phyloP scores from a whole-genome alignment of 2,329 filamentous ascomycete species.

The Phialophora macrospora region DNA sequence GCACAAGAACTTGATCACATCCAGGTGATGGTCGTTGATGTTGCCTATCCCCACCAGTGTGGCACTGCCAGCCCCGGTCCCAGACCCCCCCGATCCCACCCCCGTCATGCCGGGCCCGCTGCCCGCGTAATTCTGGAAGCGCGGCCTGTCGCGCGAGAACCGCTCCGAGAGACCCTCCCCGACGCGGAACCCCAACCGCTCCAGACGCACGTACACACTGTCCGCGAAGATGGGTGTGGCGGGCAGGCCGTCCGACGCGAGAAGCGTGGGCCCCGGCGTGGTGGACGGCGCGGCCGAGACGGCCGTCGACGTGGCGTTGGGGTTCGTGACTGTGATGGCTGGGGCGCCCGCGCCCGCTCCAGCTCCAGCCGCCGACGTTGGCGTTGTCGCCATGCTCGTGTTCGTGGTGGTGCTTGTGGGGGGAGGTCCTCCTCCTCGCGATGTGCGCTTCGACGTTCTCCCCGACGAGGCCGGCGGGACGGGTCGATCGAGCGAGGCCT shows the following conservation, averaged over 20 bases:
- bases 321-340: slow-evolving; percentile 10
- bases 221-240: slow-evolving; percentile 77
- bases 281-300: background rate
- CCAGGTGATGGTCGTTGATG: slow-evolving; percentile 64
- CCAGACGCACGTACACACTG: slow-evolving; percentile 81
- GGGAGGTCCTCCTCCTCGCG: slow-evolving; percentile 7
- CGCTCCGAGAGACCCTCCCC: slow-evolving; percentile 90
- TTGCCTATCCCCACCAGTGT: slow-evolving; percentile 1
- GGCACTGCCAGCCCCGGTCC: background rate
- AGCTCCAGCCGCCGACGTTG: background rate
- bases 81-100: background rate
- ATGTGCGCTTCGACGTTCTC: slow-evolving; percentile 17
- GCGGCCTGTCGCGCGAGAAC: slow-evolving; percentile 70
- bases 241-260: slow-evolving; percentile 38
- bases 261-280: background rate
- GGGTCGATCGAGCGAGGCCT: slow-evolving; percentile 37
- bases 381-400: slow-evolving; percentile 3
- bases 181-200: slow-evolving; percentile 85
- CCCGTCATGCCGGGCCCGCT: background rate
- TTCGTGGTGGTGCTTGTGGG: slow-evolving; percentile 16
- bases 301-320: slow-evolving; percentile 1
- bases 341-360: slow-evolving; percentile 6
- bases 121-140: slow-evolving; percentile 71
- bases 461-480: slow-evolving; percentile 17
- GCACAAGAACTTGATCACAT: slow-evolving; percentile 97